Evolutionary conservation across 805 yeast genomes (phyloP), one percentile per base, ranked within the genome.

Genomic region (Zygosaccharomyces bailii): DNA sequence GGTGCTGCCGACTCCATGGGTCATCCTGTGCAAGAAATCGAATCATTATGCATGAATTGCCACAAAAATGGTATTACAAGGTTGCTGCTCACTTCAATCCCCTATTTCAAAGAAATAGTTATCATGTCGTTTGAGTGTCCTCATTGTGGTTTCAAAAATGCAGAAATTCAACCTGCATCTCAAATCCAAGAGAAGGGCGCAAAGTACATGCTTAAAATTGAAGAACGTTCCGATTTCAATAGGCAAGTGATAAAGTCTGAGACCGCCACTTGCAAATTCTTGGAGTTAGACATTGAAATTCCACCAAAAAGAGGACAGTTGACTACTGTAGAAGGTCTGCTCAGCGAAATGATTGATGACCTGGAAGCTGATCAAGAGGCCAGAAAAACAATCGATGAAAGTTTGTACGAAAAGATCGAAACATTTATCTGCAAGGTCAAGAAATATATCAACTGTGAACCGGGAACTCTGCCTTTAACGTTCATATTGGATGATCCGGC

Each of bases 31-130:
- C 97, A 90, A 64, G 98, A 93, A 65, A 79, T 93, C 51, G 91
- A 91, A 61, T 88, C 97, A 6, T 69, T 93, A 31, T 93, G 99
- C 71, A 90, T 93, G 96, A 87, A 86, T 72, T 93, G 99, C 67
- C 86, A 82, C 51, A 71, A 91, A 53, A 76, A 79, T 45, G 99
- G 99, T 47, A 73, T 73, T 42, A 93, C 99, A 4, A 71, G 95
- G 53, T 65, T 93, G 63, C 72, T 93, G 34, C 71, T 93, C 57
- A 93, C 99, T 10, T 74, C 80, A 42, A 93, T 93, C 56, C 99
- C 99, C 14, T 88, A 73, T 58, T 93, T 93, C 70, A 74, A 90
- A 52, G 97, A 93, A 65, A 80, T 93, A 42, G 85, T 93, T 41
- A 65, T 93, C 45, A 91, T 93, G 95, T 89, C 97, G 1, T 93